Conservation (phyloP, 2,329 filamentous ascomycete genomes). For the Ceratocystis diversiconidia region DNA sequence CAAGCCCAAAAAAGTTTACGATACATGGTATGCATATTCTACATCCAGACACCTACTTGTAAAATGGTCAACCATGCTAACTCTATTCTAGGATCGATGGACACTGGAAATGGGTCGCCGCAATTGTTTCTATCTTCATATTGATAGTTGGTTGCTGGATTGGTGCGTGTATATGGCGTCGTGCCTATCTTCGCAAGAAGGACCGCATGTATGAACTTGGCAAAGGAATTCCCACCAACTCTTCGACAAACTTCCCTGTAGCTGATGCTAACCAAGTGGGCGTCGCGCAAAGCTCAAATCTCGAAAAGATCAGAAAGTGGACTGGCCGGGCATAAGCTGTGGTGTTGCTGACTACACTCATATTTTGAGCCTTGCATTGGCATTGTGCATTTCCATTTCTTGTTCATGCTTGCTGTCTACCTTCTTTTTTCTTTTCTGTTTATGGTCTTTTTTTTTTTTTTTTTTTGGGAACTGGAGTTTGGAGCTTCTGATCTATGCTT, state of each 20-base stretch:
- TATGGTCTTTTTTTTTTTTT: slow-evolving; percentile 10
- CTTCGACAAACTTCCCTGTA: slow-evolving; percentile 20
- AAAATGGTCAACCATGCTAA: background rate
- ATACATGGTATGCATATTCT: slow-evolving; percentile 10
- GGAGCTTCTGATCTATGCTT: slow-evolving; percentile 7
- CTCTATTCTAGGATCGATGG: slow-evolving; percentile 41
- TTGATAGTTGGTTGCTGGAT: slow-evolving; percentile 54
- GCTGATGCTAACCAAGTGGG: background rate
- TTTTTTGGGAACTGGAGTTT: slow-evolving; percentile 8
- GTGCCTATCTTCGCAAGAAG: slow-evolving; percentile 56
- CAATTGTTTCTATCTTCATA: slow-evolving; percentile 60
- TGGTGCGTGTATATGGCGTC: slow-evolving; percentile 55
- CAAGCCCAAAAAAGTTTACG: slow-evolving; percentile 11
- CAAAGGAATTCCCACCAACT: slow-evolving; percentile 26
- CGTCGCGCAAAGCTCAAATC: background rate
- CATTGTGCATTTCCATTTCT: background rate
- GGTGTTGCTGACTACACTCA: too few species aligned
- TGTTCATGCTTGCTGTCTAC: background rate
- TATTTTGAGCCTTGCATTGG: background rate
- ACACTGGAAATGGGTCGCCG: slow-evolving; percentile 70
- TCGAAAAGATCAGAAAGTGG: slow-evolving; percentile 36
- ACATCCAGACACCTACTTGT: background rate
- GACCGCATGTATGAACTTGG: slow-evolving; percentile 41
- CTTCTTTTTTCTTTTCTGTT: slow-evolving; percentile 3
- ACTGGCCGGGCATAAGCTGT: slow-evolving; percentile 23